A percentile compares a stretch with the other conserved stretches of the same genome.
Evolutionary conservation across 192 early-diverging fungal genomes (phyloP).

Genomic region (Coemansia sp.): DNA sequence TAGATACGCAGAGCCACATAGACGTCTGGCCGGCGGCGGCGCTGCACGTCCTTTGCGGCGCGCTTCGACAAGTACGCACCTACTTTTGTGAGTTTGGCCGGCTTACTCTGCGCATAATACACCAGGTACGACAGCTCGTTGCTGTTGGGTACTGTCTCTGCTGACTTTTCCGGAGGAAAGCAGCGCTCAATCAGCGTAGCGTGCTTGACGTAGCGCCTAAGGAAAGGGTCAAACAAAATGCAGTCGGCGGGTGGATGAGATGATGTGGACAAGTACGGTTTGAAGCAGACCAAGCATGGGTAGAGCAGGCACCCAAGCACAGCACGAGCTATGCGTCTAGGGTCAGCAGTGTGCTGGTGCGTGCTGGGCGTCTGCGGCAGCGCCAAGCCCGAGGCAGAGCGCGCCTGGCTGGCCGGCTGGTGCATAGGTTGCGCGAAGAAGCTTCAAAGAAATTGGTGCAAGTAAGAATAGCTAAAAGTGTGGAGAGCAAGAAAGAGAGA

Average conservation of each 20-base stretch:
- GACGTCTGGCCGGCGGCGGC: conserved; percentile 65
- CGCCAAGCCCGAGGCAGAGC: conserved; percentile 25
- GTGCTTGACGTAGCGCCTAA: conserved; percentile 73
- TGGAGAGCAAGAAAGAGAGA: background rate
- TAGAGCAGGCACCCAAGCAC: conserved; percentile 14
- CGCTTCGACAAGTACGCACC: conserved; percentile 80
- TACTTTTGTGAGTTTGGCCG: conserved; percentile 89
- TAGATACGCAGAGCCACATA: conserved; percentile 76
- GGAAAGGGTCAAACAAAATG: conserved; percentile 37
- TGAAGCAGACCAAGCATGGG: conserved; percentile 26
- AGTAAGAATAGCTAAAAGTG: background rate
- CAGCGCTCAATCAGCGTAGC: conserved; percentile 78
- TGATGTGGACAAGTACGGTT: conserved; percentile 29
- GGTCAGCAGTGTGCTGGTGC: background rate
- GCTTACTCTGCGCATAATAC: conserved; percentile 86
- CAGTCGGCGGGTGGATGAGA: conserved; percentile 37
- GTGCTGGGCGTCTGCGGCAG: conserved; percentile 16
- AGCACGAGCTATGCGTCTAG: background rate
- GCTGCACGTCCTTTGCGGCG: conserved; percentile 66
- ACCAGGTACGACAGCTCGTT: conserved; percentile 84
- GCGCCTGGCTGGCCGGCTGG: conserved; percentile 3
- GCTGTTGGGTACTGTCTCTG: conserved; percentile 61
- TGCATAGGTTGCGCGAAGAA: background rate
- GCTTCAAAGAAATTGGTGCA: background rate
- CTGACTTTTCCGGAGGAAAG: conserved; percentile 59